phyloP scores from a whole-genome alignment of 2,329 filamentous ascomycete genomes.

The Ascochyta fabae region DNA sequence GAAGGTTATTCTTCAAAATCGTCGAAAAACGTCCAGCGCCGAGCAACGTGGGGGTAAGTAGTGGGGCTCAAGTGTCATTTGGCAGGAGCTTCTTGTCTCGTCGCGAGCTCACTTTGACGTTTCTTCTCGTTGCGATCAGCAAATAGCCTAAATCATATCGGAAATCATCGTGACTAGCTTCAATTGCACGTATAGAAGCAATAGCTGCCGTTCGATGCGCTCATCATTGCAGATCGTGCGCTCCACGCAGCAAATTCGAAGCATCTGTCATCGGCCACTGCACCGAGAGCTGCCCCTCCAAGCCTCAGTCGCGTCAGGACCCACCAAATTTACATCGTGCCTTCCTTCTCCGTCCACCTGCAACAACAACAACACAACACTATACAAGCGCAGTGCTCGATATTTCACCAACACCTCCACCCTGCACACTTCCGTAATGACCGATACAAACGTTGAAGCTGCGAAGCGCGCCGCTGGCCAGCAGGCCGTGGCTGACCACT shows the following conservation, averaged over 20 bases:
- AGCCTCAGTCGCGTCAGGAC: constrained; percentile 2
- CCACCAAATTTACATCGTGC: constrained; percentile 10
- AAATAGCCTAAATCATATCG: constrained; percentile 9
- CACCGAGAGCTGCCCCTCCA: constrained; percentile 26
- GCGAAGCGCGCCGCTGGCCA: constrained; percentile 79
- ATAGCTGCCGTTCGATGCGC: constrained; percentile 2
- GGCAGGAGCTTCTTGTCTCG: constrained; percentile 10
- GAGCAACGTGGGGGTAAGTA: constrained; percentile 6
- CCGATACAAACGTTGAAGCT: constrained; percentile 61
- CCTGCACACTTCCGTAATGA: constrained; percentile 31
- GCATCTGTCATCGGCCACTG: constrained; percentile 39
- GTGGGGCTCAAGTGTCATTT: constrained; percentile 8
- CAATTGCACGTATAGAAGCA: constrained; percentile 1
- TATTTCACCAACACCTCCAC: constrained; percentile 14
- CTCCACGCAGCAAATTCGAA: constrained; percentile 27
- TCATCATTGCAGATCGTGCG: constrained; percentile 4
- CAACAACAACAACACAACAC: not conserved
- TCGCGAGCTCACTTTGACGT: constrained; percentile 4
- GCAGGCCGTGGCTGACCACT: constrained; percentile 75
- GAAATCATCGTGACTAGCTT: not conserved
- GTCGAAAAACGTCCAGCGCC: not conserved
- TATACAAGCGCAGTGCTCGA: not conserved
- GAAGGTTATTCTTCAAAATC: not conserved
- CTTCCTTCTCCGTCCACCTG: not conserved
- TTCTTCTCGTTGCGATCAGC: constrained; percentile 13